Conservation (phyloP, 2,329 filamentous ascomycete genomes). For the Echinosphaeria canescens region DNA sequence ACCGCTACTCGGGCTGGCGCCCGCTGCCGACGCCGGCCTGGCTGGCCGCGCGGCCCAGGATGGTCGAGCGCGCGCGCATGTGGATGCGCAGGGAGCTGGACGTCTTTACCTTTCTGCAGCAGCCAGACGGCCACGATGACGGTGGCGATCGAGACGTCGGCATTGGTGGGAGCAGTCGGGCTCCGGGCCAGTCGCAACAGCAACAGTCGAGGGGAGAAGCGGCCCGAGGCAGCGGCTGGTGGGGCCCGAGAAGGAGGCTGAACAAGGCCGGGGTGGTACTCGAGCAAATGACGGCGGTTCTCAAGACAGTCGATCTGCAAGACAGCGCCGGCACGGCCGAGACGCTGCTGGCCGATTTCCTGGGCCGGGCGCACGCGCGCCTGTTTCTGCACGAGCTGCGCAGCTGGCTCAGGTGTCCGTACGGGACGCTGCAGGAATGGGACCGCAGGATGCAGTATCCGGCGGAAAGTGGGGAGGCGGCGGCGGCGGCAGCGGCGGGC, state of each 20-base stretch:
- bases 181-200: constrained; percentile 8
- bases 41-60: no score
- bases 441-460: constrained; percentile 59
- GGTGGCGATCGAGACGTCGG: no score
- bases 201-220: background rate
- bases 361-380: constrained; percentile 50
- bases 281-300: constrained; percentile 65
- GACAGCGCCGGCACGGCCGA: constrained; percentile 61
- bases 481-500: no score
- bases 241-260: constrained; percentile 17
- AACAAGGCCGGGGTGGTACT: constrained; percentile 69
- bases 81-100: constrained; percentile 72
- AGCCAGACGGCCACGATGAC: no score
- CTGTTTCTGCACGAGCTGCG: constrained; percentile 73
- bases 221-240: background rate
- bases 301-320: constrained; percentile 68
- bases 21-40: no score
- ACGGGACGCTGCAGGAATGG: constrained; percentile 50
- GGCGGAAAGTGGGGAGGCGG: no score
- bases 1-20: no score
- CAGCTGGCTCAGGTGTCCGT: constrained; percentile 68
- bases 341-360: constrained; percentile 54
- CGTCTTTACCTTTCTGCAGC: constrained; percentile 69
- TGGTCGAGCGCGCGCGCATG: constrained; percentile 54
- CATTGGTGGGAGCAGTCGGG: no score